These are phyloP conservation scores for Tricholoma hemisulphureum DNA, from an alignment of 768 basidiomycete genomes.

Conservation along the genomic window DNA sequence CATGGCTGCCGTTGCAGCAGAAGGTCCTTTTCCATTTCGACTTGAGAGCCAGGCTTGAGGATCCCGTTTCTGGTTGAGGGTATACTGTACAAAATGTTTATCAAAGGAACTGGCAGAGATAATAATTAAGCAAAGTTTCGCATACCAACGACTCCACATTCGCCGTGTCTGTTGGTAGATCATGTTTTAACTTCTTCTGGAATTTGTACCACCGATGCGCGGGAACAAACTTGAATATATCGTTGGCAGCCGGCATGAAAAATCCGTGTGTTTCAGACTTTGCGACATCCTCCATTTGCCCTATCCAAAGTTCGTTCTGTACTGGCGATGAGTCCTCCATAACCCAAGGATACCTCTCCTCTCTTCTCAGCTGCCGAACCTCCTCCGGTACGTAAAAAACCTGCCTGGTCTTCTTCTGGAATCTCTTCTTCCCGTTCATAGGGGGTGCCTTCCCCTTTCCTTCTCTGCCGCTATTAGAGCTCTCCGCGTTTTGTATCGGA, in stretches of 20 bases:
- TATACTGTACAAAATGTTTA: constrained; percentile 34
- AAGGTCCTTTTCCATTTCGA: constrained; percentile 57
- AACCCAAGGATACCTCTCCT: constrained; percentile 91
- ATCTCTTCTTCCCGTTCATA: constrained; percentile 61
- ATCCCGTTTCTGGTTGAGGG: constrained; percentile 71
- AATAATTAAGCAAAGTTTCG: constrained; percentile 13
- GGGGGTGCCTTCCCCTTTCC: constrained; percentile 44
- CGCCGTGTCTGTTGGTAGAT: constrained; percentile 64
- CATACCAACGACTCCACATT: constrained; percentile 64
- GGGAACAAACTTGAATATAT: constrained; percentile 85
- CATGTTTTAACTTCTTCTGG: constrained; percentile 78
- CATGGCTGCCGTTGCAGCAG: constrained; percentile 62
- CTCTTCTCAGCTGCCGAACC: constrained; percentile 71
- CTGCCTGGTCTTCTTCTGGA: constrained; percentile 80
- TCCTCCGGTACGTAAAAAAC: constrained; percentile 82
- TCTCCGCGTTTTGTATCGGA: constrained; percentile 49
- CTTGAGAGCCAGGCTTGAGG: constrained; percentile 71
- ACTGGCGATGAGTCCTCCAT: constrained; percentile 70
- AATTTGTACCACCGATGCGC: constrained; percentile 92
- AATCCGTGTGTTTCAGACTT: constrained; percentile 74
- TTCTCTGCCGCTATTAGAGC: constrained; percentile 28
- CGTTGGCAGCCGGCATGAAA: constrained; percentile 80
- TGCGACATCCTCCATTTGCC: constrained; percentile 73
- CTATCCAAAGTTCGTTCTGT: constrained; percentile 74
- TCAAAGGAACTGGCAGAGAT: constrained; percentile 12